Conservation (phyloP, 1,139 yeast species). For the Hansenula sp. region DNA sequence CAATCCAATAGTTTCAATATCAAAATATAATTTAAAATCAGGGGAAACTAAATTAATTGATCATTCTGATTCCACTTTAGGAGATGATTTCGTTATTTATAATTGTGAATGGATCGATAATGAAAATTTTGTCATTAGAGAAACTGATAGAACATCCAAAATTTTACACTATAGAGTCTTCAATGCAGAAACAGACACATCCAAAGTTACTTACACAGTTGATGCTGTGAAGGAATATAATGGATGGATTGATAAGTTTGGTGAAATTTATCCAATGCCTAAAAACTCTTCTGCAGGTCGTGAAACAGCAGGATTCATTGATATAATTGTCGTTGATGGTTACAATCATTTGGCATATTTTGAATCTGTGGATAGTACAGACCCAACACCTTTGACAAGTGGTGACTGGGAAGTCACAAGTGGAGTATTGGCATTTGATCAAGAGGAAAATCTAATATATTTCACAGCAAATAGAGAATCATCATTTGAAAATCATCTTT, state of each 20-base stretch:
- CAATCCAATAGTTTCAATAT: constrained; percentile 59
- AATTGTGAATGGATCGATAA: constrained; percentile 68
- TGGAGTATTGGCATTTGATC: constrained; percentile 52
- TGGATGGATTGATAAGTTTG: constrained; percentile 48
- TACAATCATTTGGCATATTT: constrained; percentile 69
- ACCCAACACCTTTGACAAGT: constrained; percentile 47
- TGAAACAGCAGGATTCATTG: constrained; percentile 52
- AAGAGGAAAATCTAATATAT: constrained; percentile 48
- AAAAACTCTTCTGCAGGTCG: constrained; percentile 8
- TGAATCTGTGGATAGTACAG: constrained; percentile 35
- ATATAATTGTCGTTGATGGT: constrained; percentile 61
- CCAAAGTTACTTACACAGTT: constrained; percentile 28
- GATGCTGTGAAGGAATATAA: constrained; percentile 40
- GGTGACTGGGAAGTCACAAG: constrained; percentile 68
- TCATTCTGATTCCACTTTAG: constrained; percentile 25
- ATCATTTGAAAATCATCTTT: constrained; percentile 54
- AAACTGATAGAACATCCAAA: constrained; percentile 70
- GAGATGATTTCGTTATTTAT: constrained; percentile 49
- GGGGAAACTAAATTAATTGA: constrained; percentile 24
- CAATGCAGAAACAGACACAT: constrained; percentile 28
- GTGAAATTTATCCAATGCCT: constrained; percentile 25
- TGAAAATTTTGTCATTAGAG: constrained; percentile 52
- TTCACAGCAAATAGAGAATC: constrained; percentile 57
- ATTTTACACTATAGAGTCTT: constrained; percentile 45
- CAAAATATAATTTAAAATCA: constrained; percentile 36